Evolutionary conservation across 305 asterid genomes (phyloP), one percentile per base, ranked within the genome.

Genomic region (Solanum hybrid): DNA sequence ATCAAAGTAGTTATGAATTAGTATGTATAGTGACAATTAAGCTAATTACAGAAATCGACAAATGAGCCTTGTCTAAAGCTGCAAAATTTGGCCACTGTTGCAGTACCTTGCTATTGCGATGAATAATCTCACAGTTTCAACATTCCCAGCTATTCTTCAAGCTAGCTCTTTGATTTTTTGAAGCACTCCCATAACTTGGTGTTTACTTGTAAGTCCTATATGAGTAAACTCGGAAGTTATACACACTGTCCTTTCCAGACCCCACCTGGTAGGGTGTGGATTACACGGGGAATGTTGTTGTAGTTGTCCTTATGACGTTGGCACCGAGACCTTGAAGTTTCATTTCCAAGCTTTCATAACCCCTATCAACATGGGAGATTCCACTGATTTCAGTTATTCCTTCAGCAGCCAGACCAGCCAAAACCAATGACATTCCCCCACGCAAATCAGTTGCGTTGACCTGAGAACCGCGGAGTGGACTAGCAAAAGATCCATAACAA

Each of bases 371-470:
- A 76, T 93, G 78, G 79, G 86, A 89, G 17, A 92, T 31, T 26
- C 92, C 92, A 66, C 86, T 79, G 4, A 93, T 86, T 7, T 92
- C 91, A 9, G 95, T 92, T 3, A 66, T 81, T 46, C 93, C 93
- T 77, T 91, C 92, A 4, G 95, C 95, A 71, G 91, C 93, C 82
- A 93, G 72, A n/a, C 92, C 95, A 5, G 91, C 95, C 76, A 93
- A 90, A 32, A 92, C 93, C 64, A 93, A 56, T 6, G 94, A 90
- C 89, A 90, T 88, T 14, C 94, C 93, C 3, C 94, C 95, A 64
- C 95, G 89, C 66, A 92, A 86, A 77, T 93, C 93, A 6, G 87
- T 73, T 11, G 95, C 91, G 87, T 29, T 87, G 85, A 93, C 95
- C 20, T 37, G 46, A 85, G 91, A 79, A 71, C 95, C 95, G 1